phyloP scores from a whole-genome alignment of 2,329 filamentous ascomycete genomes.

The Aspergillus sp. region DNA sequence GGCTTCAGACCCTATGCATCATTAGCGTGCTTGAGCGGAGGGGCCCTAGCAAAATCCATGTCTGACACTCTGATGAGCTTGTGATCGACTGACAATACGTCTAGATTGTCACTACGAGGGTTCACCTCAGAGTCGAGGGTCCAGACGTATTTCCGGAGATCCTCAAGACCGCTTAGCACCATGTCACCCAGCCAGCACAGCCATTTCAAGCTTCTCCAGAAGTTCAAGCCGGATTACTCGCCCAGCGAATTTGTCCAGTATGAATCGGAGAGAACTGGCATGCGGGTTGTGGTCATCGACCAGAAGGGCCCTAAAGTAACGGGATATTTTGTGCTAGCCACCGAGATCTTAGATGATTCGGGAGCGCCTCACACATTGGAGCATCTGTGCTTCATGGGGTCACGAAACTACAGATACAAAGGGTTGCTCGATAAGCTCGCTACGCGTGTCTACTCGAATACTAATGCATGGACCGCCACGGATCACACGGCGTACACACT shows the following conservation, averaged over 20 bases:
- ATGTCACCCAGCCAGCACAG: constrained; percentile 55
- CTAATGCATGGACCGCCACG: constrained; percentile 95
- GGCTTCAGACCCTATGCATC: not conserved
- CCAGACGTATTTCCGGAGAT: constrained; percentile 5
- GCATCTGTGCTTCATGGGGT: constrained; percentile 84
- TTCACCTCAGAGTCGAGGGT: constrained; percentile 15
- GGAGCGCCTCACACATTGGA: constrained; percentile 87
- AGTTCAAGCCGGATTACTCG: constrained; percentile 86
- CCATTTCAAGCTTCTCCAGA: constrained; percentile 79
- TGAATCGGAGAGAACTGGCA: constrained; percentile 89
- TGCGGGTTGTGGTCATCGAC: constrained; percentile 90
- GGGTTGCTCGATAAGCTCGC: constrained; percentile 92
- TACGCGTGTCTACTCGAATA: constrained; percentile 86
- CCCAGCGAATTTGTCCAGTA: constrained; percentile 88
- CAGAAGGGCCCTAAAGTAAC: constrained; percentile 91
- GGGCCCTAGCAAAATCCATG: not conserved
- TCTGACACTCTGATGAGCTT: no score
- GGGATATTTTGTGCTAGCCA: constrained; percentile 92
- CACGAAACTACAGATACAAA: constrained; percentile 90
- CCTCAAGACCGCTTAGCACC: constrained; percentile 27
- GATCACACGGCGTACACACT: constrained; percentile 96
- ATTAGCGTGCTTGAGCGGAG: not conserved
- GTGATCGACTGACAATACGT: constrained; percentile 14
- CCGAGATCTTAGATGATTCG: constrained; percentile 96
- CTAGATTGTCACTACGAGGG: constrained; percentile 22